These are phyloP conservation scores for Arachis stenosperma DNA, from an alignment of 306 rosid species.

Conservation along the genomic window DNA sequence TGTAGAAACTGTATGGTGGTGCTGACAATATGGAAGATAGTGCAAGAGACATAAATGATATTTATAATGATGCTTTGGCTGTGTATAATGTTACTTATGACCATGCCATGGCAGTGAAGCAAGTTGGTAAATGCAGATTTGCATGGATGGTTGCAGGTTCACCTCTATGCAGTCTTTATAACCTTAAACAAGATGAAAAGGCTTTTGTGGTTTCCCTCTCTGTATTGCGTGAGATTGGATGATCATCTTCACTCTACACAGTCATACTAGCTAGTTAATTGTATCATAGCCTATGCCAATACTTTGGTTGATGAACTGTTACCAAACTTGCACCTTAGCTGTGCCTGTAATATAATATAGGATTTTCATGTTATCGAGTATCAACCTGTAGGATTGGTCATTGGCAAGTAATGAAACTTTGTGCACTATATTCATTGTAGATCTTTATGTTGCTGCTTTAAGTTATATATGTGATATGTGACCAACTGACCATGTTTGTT, in stretches of 20 bases:
- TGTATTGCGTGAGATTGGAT: slow-evolving; percentile 56
- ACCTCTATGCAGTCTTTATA: slow-evolving; percentile 44
- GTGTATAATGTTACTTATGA: slow-evolving; percentile 60
- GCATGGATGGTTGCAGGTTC: slow-evolving; percentile 78
- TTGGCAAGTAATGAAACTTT: no score
- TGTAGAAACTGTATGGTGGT: slow-evolving; percentile 58
- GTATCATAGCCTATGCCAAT: no score
- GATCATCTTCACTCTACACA: neutral
- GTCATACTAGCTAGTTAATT: no score
- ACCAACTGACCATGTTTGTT: no score
- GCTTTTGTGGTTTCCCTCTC: slow-evolving; percentile 34
- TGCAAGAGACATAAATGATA: slow-evolving; percentile 44
- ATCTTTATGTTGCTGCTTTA: no score
- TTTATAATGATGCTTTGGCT: slow-evolving; percentile 62
- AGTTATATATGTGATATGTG: no score
- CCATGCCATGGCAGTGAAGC: slow-evolving; percentile 16
- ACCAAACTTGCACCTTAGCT: no score
- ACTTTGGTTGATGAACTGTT: no score
- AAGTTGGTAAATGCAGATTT: slow-evolving; percentile 40
- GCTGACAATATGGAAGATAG: slow-evolving; percentile 50
- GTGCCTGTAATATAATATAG: no score
- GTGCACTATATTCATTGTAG: no score
- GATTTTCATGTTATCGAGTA: no score
- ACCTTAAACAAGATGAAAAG: slow-evolving; percentile 38
- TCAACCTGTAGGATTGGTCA: no score